Conservation (phyloP, 345 rosid species). For the Eucalyptus regnans region DNA sequence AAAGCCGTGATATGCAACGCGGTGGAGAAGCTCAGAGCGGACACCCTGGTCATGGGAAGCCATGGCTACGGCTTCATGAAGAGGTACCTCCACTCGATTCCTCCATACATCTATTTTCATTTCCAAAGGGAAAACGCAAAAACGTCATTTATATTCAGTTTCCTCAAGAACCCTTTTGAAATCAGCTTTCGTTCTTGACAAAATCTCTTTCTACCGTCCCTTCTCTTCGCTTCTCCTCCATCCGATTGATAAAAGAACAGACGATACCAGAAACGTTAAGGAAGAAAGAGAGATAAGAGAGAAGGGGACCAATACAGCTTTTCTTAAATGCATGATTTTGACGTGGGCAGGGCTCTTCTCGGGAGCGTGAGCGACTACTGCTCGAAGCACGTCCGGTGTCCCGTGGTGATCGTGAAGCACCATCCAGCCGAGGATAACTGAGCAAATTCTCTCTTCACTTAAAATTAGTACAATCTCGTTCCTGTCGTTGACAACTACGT, state of each 20-base stretch:
- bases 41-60: constrained; percentile 82
- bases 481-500: not conserved
- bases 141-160: not conserved
- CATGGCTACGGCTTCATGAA: constrained; percentile 94
- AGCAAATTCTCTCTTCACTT: not conserved
- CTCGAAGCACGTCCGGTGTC: constrained; percentile 72
- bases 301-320: not conserved
- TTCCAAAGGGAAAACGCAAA: not conserved
- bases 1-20: constrained; percentile 64
- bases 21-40: constrained; percentile 62
- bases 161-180: not conserved
- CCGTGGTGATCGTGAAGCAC: constrained; percentile 75
- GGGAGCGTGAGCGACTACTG: constrained; percentile 88
- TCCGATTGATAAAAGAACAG: not conserved
- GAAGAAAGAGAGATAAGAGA: not conserved
- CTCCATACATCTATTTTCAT: not conserved
- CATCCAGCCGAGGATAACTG: not conserved
- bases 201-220: not conserved
- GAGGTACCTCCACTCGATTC: constrained; percentile 23
- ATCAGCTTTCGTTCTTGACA: not conserved
- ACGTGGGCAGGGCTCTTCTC: constrained; percentile 47
- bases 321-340: not conserved
- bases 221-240: not conserved
- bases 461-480: not conserved
- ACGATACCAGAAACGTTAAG: not conserved